phyloP scores from a whole-genome alignment of 73 alveolate genomes.

The Paramecium bursaria region DNA sequence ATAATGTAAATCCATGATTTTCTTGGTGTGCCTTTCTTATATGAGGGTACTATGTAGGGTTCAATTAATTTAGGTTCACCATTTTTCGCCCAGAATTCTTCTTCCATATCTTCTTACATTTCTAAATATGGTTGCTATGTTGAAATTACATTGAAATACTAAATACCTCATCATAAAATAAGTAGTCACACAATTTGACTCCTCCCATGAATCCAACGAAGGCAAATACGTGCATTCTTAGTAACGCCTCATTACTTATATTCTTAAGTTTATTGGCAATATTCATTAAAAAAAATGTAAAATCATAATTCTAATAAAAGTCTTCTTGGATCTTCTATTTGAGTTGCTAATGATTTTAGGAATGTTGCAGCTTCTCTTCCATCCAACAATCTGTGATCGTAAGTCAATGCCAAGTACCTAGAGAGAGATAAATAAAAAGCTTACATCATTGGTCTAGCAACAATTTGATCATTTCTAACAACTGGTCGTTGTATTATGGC shows the following conservation, averaged over 20 bases:
- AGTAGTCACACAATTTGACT: slow-evolving; percentile 51
- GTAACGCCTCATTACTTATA: slow-evolving; percentile 14
- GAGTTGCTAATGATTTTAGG: slow-evolving; percentile 71
- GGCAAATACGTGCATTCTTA: slow-evolving; percentile 21
- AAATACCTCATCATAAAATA: slow-evolving; percentile 38
- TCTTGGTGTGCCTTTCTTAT: slow-evolving; percentile 33
- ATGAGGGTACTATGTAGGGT: slow-evolving; percentile 65
- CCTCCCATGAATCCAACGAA: slow-evolving; percentile 60
- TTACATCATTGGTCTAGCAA: slow-evolving; percentile 90
- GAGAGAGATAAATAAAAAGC: not conserved
- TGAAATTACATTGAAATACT: not conserved
- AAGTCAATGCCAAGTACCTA: slow-evolving; percentile 80
- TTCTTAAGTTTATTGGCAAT: too few species aligned
- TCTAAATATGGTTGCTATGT: slow-evolving; percentile 31
- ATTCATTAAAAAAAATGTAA: too few species aligned
- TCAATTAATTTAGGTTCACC: slow-evolving; percentile 65
- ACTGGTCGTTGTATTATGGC: slow-evolving; percentile 87
- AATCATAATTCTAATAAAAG: slow-evolving; percentile 61
- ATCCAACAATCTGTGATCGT: slow-evolving; percentile 82
- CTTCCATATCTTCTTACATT: slow-evolving; percentile 64
- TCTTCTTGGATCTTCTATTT: slow-evolving; percentile 77
- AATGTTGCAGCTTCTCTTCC: slow-evolving; percentile 85
- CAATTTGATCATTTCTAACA: slow-evolving; percentile 84
- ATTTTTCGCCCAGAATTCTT: slow-evolving; percentile 70
- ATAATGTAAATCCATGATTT: slow-evolving; percentile 71